Evolutionary conservation across 768 basidiomycete species (phyloP).

Genomic region (Roridomyces roridus): DNA sequence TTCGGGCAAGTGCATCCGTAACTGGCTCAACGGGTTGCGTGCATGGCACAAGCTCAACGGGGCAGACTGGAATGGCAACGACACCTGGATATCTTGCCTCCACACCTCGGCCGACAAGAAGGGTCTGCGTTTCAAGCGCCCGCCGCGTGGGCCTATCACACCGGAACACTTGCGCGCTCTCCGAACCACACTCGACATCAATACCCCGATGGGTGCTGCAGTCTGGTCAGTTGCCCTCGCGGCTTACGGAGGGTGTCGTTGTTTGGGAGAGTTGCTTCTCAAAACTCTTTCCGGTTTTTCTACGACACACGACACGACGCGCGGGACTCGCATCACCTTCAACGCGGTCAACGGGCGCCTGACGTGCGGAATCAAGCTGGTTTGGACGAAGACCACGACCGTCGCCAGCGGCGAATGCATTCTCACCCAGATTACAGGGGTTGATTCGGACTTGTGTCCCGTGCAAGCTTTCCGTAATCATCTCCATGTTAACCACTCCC

Average conservation of each 20-base stretch:
- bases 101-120: conserved; percentile 12
- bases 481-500: conserved; percentile 2
- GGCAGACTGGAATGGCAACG: conserved; percentile 23
- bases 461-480: conserved; percentile 26
- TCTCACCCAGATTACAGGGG: conserved; percentile 16
- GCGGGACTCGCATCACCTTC: conserved; percentile 3
- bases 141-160: conserved; percentile 18
- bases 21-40: conserved; percentile 24
- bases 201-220: conserved; percentile 6
- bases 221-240: conserved; percentile 20
- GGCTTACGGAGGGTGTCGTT: conserved; percentile 22
- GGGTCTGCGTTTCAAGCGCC: conserved; percentile 7
- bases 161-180: conserved; percentile 7
- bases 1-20: conserved; percentile 7
- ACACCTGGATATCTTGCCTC: conserved; percentile 11
- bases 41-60: conserved; percentile 19
- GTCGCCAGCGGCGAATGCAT: conserved; percentile 6
- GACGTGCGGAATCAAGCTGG: conserved; percentile 15
- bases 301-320: not conserved
- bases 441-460: conserved; percentile 20
- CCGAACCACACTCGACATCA: conserved; percentile 1
- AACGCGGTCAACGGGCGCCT: not conserved
- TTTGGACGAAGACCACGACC: conserved; percentile 25
- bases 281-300: not conserved
- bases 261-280: conserved; percentile 13